Evolutionary conservation across 306 rosid species (phyloP).

Genomic region (Gynostemma pentaphyllum): DNA sequence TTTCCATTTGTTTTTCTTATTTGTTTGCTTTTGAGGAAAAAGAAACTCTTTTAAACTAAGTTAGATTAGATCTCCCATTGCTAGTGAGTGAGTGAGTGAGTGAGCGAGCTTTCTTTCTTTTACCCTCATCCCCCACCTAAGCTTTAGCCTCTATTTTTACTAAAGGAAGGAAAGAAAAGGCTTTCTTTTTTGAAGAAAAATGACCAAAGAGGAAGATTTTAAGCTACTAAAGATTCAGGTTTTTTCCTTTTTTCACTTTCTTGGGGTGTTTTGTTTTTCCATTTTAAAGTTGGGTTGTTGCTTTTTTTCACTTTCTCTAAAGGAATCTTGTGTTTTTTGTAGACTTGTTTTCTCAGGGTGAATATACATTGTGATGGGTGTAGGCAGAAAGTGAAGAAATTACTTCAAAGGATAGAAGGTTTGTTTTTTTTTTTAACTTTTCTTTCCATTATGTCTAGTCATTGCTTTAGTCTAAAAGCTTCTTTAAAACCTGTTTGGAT

Average conservation of each 20-base stretch:
- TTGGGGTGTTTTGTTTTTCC: slow-evolving; percentile 19
- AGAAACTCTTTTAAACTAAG: background rate
- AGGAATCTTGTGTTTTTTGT: slow-evolving; percentile 27
- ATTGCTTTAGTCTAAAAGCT: background rate
- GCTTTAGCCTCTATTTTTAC: background rate
- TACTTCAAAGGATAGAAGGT: slow-evolving; percentile 98
- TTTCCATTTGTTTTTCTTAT: background rate
- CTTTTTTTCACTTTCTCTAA: slow-evolving; percentile 14
- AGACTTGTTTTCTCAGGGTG: slow-evolving; percentile 89
- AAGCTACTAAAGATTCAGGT: slow-evolving; percentile 98
- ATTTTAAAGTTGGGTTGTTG: slow-evolving; percentile 19
- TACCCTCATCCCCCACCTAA: background rate
- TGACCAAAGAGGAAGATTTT: slow-evolving; percentile 92
- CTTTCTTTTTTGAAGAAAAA: slow-evolving; percentile 24
- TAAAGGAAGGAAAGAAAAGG: background rate
- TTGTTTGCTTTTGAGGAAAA: slow-evolving; percentile 6
- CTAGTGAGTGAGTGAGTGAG: too few relatives aligned
- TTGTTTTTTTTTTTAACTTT: slow-evolving; percentile 3
- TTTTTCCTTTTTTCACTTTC: slow-evolving; percentile 24
- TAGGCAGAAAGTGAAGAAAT: slow-evolving; percentile 92
- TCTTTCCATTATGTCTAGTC: slow-evolving; percentile 6
- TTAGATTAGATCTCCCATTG: background rate
- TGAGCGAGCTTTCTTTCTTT: too few relatives aligned
- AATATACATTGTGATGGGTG: slow-evolving; percentile 98
- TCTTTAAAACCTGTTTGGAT: background rate